These are phyloP conservation scores for Trametes cingulata DNA, from an alignment of 768 basidiomycete species.

Conservation along the genomic window DNA sequence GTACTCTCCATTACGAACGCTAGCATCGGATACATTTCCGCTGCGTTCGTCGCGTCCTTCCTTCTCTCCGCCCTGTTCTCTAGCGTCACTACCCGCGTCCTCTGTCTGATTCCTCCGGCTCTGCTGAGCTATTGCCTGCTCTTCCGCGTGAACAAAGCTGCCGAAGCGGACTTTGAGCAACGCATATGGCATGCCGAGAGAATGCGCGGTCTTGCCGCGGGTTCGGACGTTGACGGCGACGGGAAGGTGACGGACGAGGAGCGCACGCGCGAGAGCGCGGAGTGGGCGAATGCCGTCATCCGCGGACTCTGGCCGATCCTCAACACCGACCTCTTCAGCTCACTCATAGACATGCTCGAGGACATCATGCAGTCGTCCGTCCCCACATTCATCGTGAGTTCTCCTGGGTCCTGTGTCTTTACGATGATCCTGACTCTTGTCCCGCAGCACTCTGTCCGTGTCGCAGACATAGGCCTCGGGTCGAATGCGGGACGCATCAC, in stretches of 20 bases:
- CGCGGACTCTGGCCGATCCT: conserved; percentile 70
- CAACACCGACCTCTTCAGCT: conserved; percentile 64
- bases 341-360: conserved; percentile 62
- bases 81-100: conserved; percentile 1
- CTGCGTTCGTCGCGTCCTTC: conserved; percentile 22
- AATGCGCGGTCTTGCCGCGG: conserved; percentile 32
- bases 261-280: conserved; percentile 40
- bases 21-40: conserved; percentile 24
- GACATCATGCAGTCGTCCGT: conserved; percentile 57
- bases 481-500: conserved; percentile 69
- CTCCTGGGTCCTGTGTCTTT: background rate
- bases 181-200: conserved; percentile 37
- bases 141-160: conserved; percentile 27
- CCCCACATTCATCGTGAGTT: conserved; percentile 38
- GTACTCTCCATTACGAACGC: conserved; percentile 23
- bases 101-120: conserved; percentile 25
- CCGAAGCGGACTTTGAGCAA: conserved; percentile 30
- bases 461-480: conserved; percentile 71
- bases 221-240: conserved; percentile 31
- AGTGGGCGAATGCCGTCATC: conserved; percentile 71
- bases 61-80: conserved; percentile 23
- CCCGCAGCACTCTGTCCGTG: conserved; percentile 54
- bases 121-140: conserved; percentile 25
- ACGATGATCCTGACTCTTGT: conserved; percentile 19
- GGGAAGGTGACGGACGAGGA: conserved; percentile 30